Base-by-base conservation (phyloP, 2,329 filamentous ascomycete genomes). In the Cercospora nicotianae region DNA sequence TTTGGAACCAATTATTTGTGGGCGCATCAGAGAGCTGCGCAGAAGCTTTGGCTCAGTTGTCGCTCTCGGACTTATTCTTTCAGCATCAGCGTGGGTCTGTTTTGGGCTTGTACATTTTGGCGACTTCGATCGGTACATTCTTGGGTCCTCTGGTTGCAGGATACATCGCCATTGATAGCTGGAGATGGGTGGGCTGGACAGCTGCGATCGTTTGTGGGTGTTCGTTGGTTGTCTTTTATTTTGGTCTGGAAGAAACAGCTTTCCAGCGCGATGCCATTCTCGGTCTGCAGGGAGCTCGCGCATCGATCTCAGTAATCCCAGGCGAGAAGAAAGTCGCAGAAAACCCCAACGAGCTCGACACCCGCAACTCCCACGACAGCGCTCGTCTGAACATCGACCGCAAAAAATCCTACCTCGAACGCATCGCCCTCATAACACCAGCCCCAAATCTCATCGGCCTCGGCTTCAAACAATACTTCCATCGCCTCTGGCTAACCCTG, bases 1-100 rank as follows among this genome's bases (percentile, higher is more conserved):
- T 87, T 65, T 86, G 83, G 81, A 84, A 84, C 58, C 86, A 87
- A 73, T 79, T 87, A 2, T 87, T 87, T 64, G 84, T 87, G 2
- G 86, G 86, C 16, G 85, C 85, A 2, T 87, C 85, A 4, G 85
- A 87, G 75, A 81, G 84, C 8, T 84, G 84, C 51, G 85, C 84
- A 1, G 86, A 87, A 75, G 85, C 86, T 0, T 81, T 84, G 31
- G 85, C 85, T 6, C 86, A 87, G 72, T 76, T 87, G n/a, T 86
- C 84, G 1, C 78, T 87, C 30, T 83, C 85, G 7, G 86, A 87
- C 70, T 80, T 87, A 31, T 87, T 86, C 79, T 87, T 85, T 69
- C 83, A 87, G 76, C 86, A 87, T 71, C 84, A 86, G 67, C 82
- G 85, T 53, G 86, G 86, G 48, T 80, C 81, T 0, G 83, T 85